Conservation (phyloP, 192 early-diverging fungal genomes). For the Podila minutissima region DNA sequence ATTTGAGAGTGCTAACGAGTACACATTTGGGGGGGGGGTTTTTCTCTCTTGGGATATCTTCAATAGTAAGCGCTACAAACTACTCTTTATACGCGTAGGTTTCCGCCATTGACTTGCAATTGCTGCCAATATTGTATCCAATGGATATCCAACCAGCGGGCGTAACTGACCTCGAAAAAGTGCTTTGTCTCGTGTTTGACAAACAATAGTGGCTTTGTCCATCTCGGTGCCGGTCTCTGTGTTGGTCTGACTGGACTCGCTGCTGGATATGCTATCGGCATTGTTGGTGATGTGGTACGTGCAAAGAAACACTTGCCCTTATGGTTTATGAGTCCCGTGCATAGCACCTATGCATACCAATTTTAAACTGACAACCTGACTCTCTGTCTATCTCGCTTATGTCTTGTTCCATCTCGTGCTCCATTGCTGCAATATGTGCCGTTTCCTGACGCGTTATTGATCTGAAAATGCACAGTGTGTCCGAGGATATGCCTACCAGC, state of each 20-base stretch:
- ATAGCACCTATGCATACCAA: neutral
- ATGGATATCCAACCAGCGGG: too few species aligned
- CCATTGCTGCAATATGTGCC: neutral
- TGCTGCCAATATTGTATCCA: neutral
- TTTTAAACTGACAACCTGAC: neutral
- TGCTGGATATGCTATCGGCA: slow-evolving; percentile 96
- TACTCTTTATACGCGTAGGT: slow-evolving; percentile 59
- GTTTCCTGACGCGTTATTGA: neutral
- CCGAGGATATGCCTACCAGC: slow-evolving; percentile 89
- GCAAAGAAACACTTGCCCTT: neutral
- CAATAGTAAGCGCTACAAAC: slow-evolving; percentile 19
- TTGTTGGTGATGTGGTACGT: slow-evolving; percentile 92
- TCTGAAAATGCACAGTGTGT: slow-evolving; percentile 62
- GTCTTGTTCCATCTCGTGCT: neutral
- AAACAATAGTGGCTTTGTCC: slow-evolving; percentile 82
- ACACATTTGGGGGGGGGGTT: neutral
- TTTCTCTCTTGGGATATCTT: neutral
- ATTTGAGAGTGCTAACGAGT: neutral
- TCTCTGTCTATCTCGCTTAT: neutral
- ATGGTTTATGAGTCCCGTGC: neutral
- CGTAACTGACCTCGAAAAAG: slow-evolving; percentile 14
- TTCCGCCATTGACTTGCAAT: neutral
- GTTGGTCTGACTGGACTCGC: slow-evolving; percentile 93
- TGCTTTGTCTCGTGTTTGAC: slow-evolving; percentile 37
- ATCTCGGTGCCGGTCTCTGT: slow-evolving; percentile 91